These are phyloP conservation scores for Nasturtium officinale DNA, from an alignment of 345 rosid species.

Conservation along the genomic window DNA sequence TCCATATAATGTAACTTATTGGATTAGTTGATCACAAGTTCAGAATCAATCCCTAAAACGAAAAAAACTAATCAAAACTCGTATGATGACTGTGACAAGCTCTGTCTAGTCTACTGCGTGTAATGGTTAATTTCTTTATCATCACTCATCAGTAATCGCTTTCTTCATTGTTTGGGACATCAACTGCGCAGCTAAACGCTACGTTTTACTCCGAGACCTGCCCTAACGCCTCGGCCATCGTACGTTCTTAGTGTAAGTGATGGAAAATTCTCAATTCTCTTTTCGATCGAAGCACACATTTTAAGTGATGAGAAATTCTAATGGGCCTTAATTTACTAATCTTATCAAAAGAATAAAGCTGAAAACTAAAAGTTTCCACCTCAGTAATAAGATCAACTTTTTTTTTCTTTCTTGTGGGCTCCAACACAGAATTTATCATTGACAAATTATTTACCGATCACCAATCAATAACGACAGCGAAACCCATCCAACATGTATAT, in stretches of 20 bases:
- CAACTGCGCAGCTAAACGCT: slow-evolving; percentile 51
- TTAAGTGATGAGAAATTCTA: too few species aligned
- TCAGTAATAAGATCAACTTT: slow-evolving; percentile 13
- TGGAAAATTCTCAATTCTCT: too few species aligned
- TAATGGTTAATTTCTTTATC: slow-evolving; percentile 4
- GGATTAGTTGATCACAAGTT: slow-evolving; percentile 15
- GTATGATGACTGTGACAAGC: slow-evolving; percentile 26
- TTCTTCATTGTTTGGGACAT: slow-evolving; percentile 23
- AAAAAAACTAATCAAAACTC: not conserved
- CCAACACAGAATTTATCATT: slow-evolving; percentile 25
- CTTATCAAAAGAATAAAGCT: not conserved
- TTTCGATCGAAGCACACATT: too few species aligned
- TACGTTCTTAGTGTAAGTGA: slow-evolving; percentile 18
- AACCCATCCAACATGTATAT: slow-evolving; percentile 30
- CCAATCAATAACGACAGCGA: slow-evolving; percentile 23
- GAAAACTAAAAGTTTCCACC: not conserved
- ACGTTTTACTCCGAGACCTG: slow-evolving; percentile 64
- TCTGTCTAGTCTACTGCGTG: slow-evolving; percentile 24
- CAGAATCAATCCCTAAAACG: not conserved
- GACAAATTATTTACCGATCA: slow-evolving; percentile 23
- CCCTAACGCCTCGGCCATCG: slow-evolving; percentile 64
- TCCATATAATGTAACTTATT: slow-evolving; percentile 29
- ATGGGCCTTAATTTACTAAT: not conserved
- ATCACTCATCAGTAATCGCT: slow-evolving; percentile 24
- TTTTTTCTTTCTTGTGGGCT: slow-evolving; percentile 32